These are phyloP conservation scores for Bassia scoparia DNA, from an alignment of 148 eudicot genomes.

Conservation along the genomic window DNA sequence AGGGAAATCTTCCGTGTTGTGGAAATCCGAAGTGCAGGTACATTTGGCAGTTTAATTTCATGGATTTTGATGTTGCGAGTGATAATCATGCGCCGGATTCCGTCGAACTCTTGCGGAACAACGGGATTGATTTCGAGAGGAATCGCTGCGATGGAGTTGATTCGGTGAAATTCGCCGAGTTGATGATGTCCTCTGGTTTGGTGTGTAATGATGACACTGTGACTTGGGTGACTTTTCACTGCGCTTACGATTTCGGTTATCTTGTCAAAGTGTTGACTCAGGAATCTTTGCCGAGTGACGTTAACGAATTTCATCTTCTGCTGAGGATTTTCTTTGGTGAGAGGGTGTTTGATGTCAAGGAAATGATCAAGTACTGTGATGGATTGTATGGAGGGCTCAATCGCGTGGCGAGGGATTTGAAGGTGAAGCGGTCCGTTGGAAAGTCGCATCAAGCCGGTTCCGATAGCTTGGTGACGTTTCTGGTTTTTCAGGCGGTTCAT, in stretches of 20 bases:
- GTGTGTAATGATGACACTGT: constrained; percentile 41
- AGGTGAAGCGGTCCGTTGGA: constrained; percentile 45
- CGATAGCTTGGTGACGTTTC: constrained; percentile 70
- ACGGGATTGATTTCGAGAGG: constrained; percentile 39
- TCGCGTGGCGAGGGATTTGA: constrained; percentile 37
- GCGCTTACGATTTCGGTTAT: constrained; percentile 63
- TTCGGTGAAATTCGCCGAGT: constrained; percentile 39
- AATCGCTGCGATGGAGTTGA: constrained; percentile 39
- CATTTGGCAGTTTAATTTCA: constrained; percentile 71
- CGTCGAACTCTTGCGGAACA: constrained; percentile 35
- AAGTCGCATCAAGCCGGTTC: constrained; percentile 70
- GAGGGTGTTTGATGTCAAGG: constrained; percentile 59
- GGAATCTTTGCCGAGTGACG: constrained; percentile 32
- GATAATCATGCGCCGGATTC: constrained; percentile 45
- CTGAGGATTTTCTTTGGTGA: constrained; percentile 44
- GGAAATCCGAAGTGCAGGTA: constrained; percentile 29
- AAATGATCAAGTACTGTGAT: constrained; percentile 45
- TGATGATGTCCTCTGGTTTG: constrained; percentile 61
- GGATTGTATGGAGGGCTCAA: constrained; percentile 65
- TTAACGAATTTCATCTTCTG: constrained; percentile 33
- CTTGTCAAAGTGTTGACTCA: constrained; percentile 49
- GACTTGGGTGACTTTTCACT: constrained; percentile 60
- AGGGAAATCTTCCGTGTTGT: constrained; percentile 50
- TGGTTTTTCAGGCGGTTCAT: constrained; percentile 43
- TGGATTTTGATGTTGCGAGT: constrained; percentile 38